Conservation (phyloP, 1,284 basidiomycete genomes). For the Chalciporus sp. region DNA sequence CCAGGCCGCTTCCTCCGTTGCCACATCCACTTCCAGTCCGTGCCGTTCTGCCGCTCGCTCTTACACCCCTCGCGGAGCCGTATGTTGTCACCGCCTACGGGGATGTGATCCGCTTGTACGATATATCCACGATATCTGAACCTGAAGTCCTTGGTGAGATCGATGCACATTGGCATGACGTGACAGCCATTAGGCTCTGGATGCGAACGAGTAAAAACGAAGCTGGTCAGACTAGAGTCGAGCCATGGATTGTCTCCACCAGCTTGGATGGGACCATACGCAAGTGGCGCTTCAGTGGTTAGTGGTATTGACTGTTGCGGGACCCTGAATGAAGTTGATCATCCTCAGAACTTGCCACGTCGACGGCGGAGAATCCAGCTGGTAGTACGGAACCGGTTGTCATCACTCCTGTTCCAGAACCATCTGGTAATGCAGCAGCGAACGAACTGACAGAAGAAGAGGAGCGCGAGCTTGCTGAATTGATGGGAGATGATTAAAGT, state of each 20-base stretch:
- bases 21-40: conserved; percentile 70
- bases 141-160: conserved; percentile 69
- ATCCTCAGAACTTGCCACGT: conserved; percentile 50
- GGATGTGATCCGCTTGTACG: conserved; percentile 77
- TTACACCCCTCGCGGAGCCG: conserved; percentile 62
- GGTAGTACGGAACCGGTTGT: conserved; percentile 25
- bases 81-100: conserved; percentile 82
- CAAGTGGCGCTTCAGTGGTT: conserved; percentile 78
- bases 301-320: conserved; percentile 23
- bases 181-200: conserved; percentile 77
- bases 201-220: conserved; percentile 47
- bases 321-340: not conserved
- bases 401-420: conserved; percentile 22
- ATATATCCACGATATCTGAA: conserved; percentile 62
- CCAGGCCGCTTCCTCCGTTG: conserved; percentile 51
- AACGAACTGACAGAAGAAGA: conserved; percentile 70
- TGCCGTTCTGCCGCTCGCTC: conserved; percentile 67
- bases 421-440: conserved; percentile 19
- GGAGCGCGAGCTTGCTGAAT: conserved; percentile 78
- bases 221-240: conserved; percentile 48
- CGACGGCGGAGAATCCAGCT: conserved; percentile 39
- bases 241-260: conserved; percentile 80
- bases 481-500: conserved; percentile 60
- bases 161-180: conserved; percentile 88
- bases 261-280: conserved; percentile 86